phyloP scores from a whole-genome alignment of 345 rosid genomes.

The Citrus cavaleriei region DNA sequence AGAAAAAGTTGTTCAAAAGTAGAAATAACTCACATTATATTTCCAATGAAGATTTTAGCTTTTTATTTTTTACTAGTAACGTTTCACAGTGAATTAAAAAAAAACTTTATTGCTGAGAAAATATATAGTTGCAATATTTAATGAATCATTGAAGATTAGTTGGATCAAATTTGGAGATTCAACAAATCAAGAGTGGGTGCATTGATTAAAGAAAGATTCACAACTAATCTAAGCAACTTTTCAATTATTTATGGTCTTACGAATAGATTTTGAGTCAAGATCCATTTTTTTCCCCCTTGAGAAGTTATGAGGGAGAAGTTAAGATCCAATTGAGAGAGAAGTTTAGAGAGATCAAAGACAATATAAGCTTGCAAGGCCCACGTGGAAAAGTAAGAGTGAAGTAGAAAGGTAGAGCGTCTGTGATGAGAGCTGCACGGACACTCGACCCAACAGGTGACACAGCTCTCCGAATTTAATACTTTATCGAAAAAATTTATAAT shows the following conservation, averaged over 20 bases:
- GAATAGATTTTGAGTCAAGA: neutral
- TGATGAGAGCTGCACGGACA: neutral
- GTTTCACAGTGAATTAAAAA: conserved; percentile 22
- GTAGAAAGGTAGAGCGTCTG: neutral
- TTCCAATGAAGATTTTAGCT: conserved; percentile 28
- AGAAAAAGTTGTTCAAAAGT: conserved; percentile 14
- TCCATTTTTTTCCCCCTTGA: too few species aligned
- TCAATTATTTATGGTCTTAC: neutral
- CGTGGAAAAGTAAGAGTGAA: neutral
- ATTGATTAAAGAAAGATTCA: conserved; percentile 4
- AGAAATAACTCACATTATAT: conserved; percentile 21
- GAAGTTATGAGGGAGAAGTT: neutral
- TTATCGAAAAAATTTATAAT: too few species aligned
- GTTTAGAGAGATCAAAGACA: conserved; percentile 2
- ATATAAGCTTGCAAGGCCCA: neutral
- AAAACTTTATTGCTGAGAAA: neutral
- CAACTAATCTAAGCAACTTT: neutral
- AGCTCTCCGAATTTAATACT: conserved; percentile 9
- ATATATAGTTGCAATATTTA: neutral
- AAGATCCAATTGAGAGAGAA: neutral
- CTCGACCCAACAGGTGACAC: neutral
- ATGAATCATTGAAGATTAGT: conserved; percentile 4
- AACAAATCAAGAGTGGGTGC: neutral
- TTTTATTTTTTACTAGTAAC: conserved; percentile 11
- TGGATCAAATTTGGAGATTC: conserved; percentile 17